Evolutionary conservation across 169 alveolate genomes (phyloP).

Genomic region (Plasmodium falciparum): DNA sequence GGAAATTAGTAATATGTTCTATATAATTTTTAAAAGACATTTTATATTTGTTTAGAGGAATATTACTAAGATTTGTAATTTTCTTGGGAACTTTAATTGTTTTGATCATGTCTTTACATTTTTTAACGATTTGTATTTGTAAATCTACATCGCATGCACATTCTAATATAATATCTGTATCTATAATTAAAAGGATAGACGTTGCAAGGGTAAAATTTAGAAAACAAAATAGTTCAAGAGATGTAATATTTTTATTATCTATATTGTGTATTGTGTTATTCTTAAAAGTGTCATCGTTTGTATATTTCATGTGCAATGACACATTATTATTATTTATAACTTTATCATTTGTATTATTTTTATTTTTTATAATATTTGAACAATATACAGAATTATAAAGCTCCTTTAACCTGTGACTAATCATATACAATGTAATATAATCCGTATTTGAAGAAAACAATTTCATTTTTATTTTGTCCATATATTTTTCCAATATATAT

Average conservation of each 20-base stretch:
- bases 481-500: slow-evolving; percentile 44
- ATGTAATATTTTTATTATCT: slow-evolving; percentile 11
- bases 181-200: slow-evolving; percentile 28
- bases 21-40: slow-evolving; percentile 26
- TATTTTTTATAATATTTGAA: no score
- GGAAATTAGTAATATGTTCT: neutral
- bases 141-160: neutral
- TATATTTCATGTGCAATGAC: neutral
- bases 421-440: slow-evolving; percentile 4
- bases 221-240: slow-evolving; percentile 24
- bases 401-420: neutral
- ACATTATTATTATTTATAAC: neutral
- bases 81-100: slow-evolving; percentile 31
- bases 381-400: neutral
- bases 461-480: slow-evolving; percentile 41
- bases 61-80: slow-evolving; percentile 6
- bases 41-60: slow-evolving; percentile 13
- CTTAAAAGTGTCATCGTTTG: neutral
- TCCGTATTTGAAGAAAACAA: slow-evolving; percentile 35
- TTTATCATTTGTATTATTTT: neutral
- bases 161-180: slow-evolving; percentile 16
- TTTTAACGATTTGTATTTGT: slow-evolving; percentile 31
- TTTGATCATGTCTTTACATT: slow-evolving; percentile 30
- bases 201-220: slow-evolving; percentile 11
- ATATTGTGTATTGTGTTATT: neutral